Evolutionary conservation across 495 filamentous ascomycete species (phyloP), one percentile per base, ranked within the genome.

Genomic region (Podospora anserina): DNA sequence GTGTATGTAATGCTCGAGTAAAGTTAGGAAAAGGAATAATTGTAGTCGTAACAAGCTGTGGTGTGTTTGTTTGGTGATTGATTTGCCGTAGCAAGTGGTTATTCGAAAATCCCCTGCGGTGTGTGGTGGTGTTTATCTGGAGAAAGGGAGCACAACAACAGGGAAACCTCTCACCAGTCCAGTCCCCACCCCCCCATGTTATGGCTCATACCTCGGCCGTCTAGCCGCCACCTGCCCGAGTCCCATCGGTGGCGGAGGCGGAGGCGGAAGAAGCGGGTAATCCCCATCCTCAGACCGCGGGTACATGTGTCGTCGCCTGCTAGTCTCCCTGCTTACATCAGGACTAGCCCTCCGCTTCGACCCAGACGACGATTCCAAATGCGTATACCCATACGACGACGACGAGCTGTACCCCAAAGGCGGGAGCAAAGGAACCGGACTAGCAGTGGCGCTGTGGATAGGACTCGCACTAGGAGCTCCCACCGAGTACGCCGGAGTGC

Each of bases 401-500:
- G 80, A 78, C 19, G 39, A 49, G 15, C 39, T 16, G 13, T 49
- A 49, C 39, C 39, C 39, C 7, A 83, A 69, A 2, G 76, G 61
- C 0, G 79, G 76, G 23, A 82, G 75, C 34, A 77, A 68, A 15
- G 78, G 77, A 0, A 82, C 82, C 6, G 82, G 82, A 63, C 81
- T 85, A 18, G 80, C 72, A 1, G 77, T 80, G 18, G 76, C 72
- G 63, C 77, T 80, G 66, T 75, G 75, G 30, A 74, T 69, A 13
- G 79, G 80, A 63, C 77, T 82, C 27, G 70, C 72, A 28, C 68
- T 80, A 4, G 78, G 74, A 32, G 78, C 69, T 26, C 78, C 77
- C 1, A 72, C 67, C n/a, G 83, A 79, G 68, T 86, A 86, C 5
- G 84, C 84, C 20, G 84, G 82, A 20, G 83, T 83, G 72, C 72